A percentile compares a stretch with the other conserved stretches of the same genome.
Conservation (phyloP, 2,329 filamentous ascomycete species). For the Emergomyces pasteurianus region DNA sequence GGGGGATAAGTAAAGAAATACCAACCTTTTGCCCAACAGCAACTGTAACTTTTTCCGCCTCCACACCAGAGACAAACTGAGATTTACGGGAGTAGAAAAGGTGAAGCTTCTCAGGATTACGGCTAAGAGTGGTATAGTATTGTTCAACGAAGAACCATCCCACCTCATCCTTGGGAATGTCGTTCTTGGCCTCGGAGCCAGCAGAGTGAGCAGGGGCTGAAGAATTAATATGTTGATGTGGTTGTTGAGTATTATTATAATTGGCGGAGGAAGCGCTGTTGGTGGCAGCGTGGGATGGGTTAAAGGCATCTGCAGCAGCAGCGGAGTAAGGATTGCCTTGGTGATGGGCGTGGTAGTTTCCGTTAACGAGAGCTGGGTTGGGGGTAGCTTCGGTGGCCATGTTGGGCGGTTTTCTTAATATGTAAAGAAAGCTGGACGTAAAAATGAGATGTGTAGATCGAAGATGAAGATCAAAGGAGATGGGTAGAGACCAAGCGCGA, state of each 20-base stretch:
- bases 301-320: constrained; percentile 20
- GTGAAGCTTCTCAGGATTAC: constrained; percentile 82
- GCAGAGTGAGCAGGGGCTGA: constrained; percentile 28
- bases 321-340: constrained; percentile 19
- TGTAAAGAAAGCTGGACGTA: background rate
- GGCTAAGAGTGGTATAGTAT: constrained; percentile 96
- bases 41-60: constrained; percentile 79
- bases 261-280: constrained; percentile 19
- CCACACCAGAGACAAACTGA: constrained; percentile 83
- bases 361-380: constrained; percentile 26
- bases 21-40: constrained; percentile 74
- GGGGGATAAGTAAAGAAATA: background rate
- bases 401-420: background rate
- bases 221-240: constrained; percentile 11
- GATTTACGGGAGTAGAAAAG: constrained; percentile 96
- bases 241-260: constrained; percentile 21
- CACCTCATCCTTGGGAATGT: constrained; percentile 75
- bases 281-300: constrained; percentile 21
- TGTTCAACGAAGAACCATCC: constrained; percentile 99
- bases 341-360: constrained; percentile 30
- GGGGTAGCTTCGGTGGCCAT: constrained; percentile 30
- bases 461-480: background rate
- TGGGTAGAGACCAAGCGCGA: background rate
- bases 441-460: background rate
- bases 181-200: constrained; percentile 27